Evolutionary conservation across 768 basidiomycete species (phyloP).

Genomic region (Xerocomus spinulosus): DNA sequence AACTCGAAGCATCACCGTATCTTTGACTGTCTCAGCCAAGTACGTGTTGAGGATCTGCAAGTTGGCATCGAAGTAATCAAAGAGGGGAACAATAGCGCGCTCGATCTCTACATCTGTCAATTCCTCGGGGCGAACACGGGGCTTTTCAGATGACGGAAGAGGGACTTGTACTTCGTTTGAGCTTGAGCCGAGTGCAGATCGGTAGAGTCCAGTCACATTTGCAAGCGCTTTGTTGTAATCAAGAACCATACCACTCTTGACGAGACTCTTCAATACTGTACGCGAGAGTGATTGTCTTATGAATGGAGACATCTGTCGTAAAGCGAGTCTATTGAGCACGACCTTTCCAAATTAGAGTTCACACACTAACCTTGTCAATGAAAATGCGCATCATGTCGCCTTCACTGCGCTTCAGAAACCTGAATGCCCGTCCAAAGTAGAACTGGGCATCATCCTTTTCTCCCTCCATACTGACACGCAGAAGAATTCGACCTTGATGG

Average conservation of each 20-base stretch:
- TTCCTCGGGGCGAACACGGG: conserved; percentile 72
- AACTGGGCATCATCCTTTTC: conserved; percentile 98
- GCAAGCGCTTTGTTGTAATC: conserved; percentile 91
- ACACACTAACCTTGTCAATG: conserved; percentile 78
- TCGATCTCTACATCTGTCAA: conserved; percentile 94
- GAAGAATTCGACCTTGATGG: conserved; percentile 68
- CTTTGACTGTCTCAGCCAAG: conserved; percentile 77
- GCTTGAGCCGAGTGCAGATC: conserved; percentile 65
- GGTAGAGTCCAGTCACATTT: conserved; percentile 75
- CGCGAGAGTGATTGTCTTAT: conserved; percentile 84
- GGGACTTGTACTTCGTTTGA: conserved; percentile 74
- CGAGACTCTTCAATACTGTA: conserved; percentile 65
- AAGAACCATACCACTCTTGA: conserved; percentile 58
- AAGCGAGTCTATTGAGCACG: background rate
- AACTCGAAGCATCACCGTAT: conserved; percentile 86
- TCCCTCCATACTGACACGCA: conserved; percentile 96
- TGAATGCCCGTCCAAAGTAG: conserved; percentile 94
- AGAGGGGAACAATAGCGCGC: conserved; percentile 82
- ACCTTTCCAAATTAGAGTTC: background rate
- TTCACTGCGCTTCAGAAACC: conserved; percentile 88
- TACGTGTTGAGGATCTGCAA: conserved; percentile 87
- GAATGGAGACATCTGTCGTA: conserved; percentile 82
- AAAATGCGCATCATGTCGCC: conserved; percentile 94
- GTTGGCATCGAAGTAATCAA: conserved; percentile 96
- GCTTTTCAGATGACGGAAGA: conserved; percentile 68